phyloP scores from a whole-genome alignment of 192 early-diverging fungal species.

The Backusella sp. region DNA sequence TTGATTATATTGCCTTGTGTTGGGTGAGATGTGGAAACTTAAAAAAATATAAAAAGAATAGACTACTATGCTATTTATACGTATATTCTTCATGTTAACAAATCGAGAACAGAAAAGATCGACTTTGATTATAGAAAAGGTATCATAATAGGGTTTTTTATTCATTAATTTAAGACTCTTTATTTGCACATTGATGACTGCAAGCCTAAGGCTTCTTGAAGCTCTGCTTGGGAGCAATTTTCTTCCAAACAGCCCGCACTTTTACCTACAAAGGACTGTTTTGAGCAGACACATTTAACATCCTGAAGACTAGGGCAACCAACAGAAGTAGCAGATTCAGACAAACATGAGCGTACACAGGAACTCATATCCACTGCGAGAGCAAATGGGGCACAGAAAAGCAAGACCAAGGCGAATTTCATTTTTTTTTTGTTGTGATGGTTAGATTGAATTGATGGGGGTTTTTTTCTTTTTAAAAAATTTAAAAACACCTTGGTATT shows the following conservation, averaged over 20 bases:
- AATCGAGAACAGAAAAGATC: no score
- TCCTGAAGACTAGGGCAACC: not conserved
- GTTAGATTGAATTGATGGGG: no score
- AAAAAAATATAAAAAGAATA: no score
- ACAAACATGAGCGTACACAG: not conserved
- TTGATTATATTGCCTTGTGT: no score
- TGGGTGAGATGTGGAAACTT: no score
- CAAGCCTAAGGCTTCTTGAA: not conserved
- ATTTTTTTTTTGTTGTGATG: not conserved
- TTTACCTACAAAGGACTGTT: not conserved
- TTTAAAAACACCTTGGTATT: no score
- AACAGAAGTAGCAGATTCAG: not conserved
- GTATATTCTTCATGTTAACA: no score
- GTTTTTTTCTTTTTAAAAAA: no score
- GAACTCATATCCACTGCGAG: not conserved
- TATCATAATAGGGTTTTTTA: no score
- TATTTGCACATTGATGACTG: not conserved
- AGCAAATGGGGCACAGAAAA: not conserved
- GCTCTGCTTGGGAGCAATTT: not conserved
- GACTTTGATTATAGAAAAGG: no score
- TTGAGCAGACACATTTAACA: not conserved
- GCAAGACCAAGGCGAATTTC: not conserved
- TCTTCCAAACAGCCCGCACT: not conserved
- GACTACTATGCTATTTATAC: no score
- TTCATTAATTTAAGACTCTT: not conserved